These are phyloP conservation scores for Trichoderma aggressivum DNA, from an alignment of 2,329 filamentous ascomycete genomes.

Conservation along the genomic window DNA sequence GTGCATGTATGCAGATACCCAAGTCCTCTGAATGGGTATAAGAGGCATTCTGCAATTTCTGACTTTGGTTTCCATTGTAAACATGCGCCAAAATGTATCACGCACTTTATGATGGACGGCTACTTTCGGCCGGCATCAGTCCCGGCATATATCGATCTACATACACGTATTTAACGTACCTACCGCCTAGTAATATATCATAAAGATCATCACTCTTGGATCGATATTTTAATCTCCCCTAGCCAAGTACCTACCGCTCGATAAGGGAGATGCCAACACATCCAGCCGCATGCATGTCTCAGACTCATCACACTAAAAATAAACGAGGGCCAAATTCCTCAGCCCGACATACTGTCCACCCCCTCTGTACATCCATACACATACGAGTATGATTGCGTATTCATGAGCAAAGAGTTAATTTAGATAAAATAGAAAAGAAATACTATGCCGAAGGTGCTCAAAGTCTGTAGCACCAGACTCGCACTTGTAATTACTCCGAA, in stretches of 20 bases:
- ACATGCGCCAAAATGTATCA: background rate
- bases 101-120: background rate
- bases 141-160: background rate
- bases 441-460: background rate
- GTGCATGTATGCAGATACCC: background rate
- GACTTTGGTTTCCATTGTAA: background rate
- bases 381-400: too few relatives aligned
- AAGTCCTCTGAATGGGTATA: background rate
- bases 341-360: background rate
- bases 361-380: background rate
- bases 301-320: background rate
- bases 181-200: background rate
- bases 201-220: background rate
- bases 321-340: background rate
- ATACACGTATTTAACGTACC: background rate
- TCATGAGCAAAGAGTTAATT: background rate
- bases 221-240: background rate
- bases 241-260: background rate
- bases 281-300: background rate
- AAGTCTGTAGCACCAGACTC: background rate
- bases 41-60: background rate
- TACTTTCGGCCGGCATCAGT: background rate
- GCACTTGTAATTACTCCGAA: background rate
- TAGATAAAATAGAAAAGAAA: too few relatives aligned
- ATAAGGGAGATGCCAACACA: background rate